These are phyloP conservation scores for Apostasia ramifera DNA, from an alignment of 106 monocot genomes.

Conservation along the genomic window DNA sequence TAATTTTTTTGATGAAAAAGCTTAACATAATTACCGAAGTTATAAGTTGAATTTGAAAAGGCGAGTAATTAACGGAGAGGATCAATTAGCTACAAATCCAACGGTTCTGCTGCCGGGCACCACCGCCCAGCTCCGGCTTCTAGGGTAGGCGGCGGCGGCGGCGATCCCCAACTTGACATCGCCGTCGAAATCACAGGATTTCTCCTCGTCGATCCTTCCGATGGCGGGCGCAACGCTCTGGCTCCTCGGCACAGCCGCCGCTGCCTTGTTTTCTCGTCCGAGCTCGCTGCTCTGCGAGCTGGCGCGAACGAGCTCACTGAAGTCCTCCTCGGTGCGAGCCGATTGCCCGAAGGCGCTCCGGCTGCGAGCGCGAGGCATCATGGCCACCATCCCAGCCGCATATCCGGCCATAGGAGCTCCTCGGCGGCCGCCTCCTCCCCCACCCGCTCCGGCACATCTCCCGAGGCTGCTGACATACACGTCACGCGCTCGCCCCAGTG, in stretches of 20 bases:
- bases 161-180: too few species aligned
- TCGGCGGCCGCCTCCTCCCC: background rate
- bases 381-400: background rate
- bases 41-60: too few species aligned
- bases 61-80: too few species aligned
- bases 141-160: background rate
- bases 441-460: slow-evolving; percentile 2
- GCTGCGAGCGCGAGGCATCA: slow-evolving; percentile 5
- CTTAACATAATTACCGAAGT: too few species aligned
- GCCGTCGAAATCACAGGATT: too few species aligned
- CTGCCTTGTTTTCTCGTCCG: too few species aligned
- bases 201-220: background rate
- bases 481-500: background rate
- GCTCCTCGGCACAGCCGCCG: background rate
- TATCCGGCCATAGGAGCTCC: background rate
- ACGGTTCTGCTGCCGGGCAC: background rate
- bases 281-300: background rate
- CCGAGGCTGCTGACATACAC: background rate
- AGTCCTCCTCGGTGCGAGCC: background rate
- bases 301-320: slow-evolving; percentile 7
- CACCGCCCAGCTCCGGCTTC: slow-evolving; percentile 6
- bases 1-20: too few species aligned
- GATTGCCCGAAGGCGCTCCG: background rate
- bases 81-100: too few species aligned
- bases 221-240: background rate